Base-by-base conservation (phyloP, 2,329 filamentous ascomycete genomes). In the Trichoderma hamatum region DNA sequence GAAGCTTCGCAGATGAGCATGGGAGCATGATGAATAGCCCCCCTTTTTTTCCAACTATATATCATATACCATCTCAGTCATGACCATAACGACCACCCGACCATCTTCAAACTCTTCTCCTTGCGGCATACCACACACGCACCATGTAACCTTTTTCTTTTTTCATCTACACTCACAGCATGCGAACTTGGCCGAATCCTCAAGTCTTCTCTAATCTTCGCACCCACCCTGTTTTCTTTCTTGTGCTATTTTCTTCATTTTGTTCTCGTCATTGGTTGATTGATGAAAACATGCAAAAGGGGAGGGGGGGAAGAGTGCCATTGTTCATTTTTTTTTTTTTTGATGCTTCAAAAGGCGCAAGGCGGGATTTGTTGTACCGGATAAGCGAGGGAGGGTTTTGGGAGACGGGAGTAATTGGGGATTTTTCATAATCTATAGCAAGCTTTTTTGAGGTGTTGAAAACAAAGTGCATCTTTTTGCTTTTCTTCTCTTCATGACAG, bases 1-100 rank as follows among this genome's bases (percentile, higher is more conserved):
- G 67, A 66, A 36, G 61, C 67, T 14, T 32, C 66, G 9, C 66
- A 68, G 49, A 55, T 63, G 56, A 68, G 58, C 51, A 63, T 63
- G 7, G 58, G 32, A 39, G 66, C 66, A 56, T 63, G 26, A 68
- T 34, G 21, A 49, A 10, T 6, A 43, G 10, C 46, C 9, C 46
- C 2, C 34, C 3, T 10, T 39, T 26, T 36, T 36, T 16, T 21
- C 9, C n/a, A 16, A 36, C n/a, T 19, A 58, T 21, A n/a, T 13
- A 58, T 14, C 30, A 5, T 21, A 34, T 43, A 59, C n/a, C 54
- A 36, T 5, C 28, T 36, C 32, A 43, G 16, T n/a, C 39, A 43
- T 43, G 39, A n/a, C 39, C 19, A 58, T 10, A 30, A 58, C 16
- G 54, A 58, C 54, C 19, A 14, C n/a, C n/a, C 54, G n/a, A 58